Evolutionary conservation across 179 eudicot genomes (phyloP).

Genomic region (Amaranthus tricolor): DNA sequence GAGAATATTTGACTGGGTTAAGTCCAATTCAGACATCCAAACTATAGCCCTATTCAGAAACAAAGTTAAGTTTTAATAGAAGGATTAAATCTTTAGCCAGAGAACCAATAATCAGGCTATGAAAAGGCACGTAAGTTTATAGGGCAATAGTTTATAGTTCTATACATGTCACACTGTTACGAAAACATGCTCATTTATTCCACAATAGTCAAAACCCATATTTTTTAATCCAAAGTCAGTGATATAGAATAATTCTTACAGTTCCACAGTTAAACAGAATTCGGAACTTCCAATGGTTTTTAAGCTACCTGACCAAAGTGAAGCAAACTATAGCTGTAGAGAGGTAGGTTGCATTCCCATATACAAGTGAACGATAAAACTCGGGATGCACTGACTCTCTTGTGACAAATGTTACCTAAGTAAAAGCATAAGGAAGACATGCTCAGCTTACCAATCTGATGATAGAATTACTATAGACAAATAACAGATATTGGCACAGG

Average conservation of each 20-base stretch:
- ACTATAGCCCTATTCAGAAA: neutral
- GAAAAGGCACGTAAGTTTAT: neutral
- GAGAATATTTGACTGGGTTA: no score
- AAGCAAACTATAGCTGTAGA: conserved; percentile 86
- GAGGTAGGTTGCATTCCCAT: conserved; percentile 63
- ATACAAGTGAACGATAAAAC: conserved; percentile 50
- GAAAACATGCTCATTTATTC: no score
- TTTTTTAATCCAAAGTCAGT: neutral
- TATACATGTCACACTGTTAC: neutral
- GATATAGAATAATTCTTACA: no score
- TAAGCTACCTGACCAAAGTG: conserved; percentile 78
- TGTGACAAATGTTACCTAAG: conserved; percentile 83
- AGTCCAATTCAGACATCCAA: no score
- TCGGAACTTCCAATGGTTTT: neutral
- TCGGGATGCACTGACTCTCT: conserved; percentile 61
- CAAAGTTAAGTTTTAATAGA: neutral
- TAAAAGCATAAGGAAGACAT: conserved; percentile 6
- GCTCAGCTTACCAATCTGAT: conserved; percentile 2
- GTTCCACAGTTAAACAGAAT: neutral
- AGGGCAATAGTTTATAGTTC: neutral
- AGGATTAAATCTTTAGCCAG: neutral
- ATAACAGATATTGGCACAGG: neutral
- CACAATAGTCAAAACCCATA: no score
- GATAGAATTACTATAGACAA: conserved; percentile 1
- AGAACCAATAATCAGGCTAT: neutral